Evolutionary conservation across 2,329 filamentous ascomycete genomes (phyloP).

Genomic region (Pestalotiopsis sp.): DNA sequence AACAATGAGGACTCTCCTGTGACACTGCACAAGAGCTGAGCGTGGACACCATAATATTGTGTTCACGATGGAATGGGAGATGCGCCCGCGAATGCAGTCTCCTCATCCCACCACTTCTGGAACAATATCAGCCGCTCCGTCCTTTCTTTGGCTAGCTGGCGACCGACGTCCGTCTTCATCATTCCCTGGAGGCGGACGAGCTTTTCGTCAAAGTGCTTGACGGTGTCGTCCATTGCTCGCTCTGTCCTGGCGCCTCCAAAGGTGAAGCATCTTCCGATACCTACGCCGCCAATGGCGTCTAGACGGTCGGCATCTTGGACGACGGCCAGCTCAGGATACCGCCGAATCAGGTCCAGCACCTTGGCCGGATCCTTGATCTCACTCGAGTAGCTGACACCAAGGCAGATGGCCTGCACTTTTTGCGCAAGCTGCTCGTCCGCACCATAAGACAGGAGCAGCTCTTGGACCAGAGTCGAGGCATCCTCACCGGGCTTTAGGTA

Average conservation of each 20-base stretch:
- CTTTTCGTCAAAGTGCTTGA: constrained; percentile 79
- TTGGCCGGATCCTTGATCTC: constrained; percentile 67
- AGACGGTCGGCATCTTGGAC: constrained; percentile 92
- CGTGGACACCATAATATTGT: background rate
- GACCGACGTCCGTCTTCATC: constrained; percentile 65
- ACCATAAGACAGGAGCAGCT: constrained; percentile 58
- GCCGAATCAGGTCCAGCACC: constrained; percentile 62
- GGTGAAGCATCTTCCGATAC: constrained; percentile 76
- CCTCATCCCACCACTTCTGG: constrained; percentile 60
- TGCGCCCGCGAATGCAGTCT: constrained; percentile 35
- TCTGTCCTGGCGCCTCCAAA: constrained; percentile 68
- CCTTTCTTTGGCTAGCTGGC: constrained; percentile 53
- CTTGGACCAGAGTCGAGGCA: constrained; percentile 54
- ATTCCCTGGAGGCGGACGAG: constrained; percentile 64
- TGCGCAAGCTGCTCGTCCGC: constrained; percentile 59
- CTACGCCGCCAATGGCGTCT: constrained; percentile 88
- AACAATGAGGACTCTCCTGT: background rate
- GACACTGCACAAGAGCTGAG: background rate
- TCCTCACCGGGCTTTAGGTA: constrained; percentile 65
- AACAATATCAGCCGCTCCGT: constrained; percentile 55
- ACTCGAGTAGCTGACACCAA: constrained; percentile 75
- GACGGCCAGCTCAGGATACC: constrained; percentile 74
- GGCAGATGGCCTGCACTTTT: constrained; percentile 71
- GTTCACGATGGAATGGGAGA: constrained; percentile 2
- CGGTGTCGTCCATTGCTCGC: constrained; percentile 61